Percentiles rank a stretch among this genome's conserved stretches.
These are phyloP conservation scores for Sporothrix brunneoviolacea DNA, from an alignment of 2,329 filamentous ascomycete species.

Conservation along the genomic window DNA sequence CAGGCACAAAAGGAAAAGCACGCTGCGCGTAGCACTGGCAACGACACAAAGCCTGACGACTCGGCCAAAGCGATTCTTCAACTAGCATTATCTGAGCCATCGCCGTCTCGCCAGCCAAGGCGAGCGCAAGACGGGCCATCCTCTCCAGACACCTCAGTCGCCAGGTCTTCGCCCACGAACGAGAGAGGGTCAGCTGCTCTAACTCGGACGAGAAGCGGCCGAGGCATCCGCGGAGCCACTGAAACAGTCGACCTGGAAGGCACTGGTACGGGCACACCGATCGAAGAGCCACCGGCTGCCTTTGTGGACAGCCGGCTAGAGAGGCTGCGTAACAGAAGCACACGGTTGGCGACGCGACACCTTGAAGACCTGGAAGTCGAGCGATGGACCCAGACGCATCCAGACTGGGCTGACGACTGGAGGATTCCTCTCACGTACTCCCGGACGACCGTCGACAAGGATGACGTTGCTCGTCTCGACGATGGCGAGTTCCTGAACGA, in stretches of 20 bases:
- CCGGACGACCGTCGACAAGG: slow-evolving; percentile 59
- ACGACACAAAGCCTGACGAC: no score
- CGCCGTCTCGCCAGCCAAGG: no score
- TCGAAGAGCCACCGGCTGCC: background rate
- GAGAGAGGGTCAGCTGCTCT: no score
- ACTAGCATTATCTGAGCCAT: no score
- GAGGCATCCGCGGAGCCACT: background rate
- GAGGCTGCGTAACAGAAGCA: slow-evolving; percentile 5
- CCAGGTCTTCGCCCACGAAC: background rate
- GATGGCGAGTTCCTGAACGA: slow-evolving; percentile 88
- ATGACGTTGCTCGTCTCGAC: slow-evolving; percentile 71
- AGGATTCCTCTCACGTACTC: slow-evolving; percentile 56
- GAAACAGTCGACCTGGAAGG: slow-evolving; percentile 7
- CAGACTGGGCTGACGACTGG: slow-evolving; percentile 48
- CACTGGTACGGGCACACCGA: background rate
- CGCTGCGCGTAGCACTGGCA: background rate
- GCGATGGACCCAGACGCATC: slow-evolving; percentile 46
- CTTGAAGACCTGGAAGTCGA: slow-evolving; percentile 17
- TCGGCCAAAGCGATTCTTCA: no score
- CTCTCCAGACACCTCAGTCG: background rate
- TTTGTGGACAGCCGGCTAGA: background rate
- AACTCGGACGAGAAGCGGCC: background rate
- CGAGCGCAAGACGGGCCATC: background rate
- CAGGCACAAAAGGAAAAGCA: background rate
- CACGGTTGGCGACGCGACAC: background rate